Base-by-base conservation (phyloP, 139 green algal species). In the Chlorella sp. region DNA sequence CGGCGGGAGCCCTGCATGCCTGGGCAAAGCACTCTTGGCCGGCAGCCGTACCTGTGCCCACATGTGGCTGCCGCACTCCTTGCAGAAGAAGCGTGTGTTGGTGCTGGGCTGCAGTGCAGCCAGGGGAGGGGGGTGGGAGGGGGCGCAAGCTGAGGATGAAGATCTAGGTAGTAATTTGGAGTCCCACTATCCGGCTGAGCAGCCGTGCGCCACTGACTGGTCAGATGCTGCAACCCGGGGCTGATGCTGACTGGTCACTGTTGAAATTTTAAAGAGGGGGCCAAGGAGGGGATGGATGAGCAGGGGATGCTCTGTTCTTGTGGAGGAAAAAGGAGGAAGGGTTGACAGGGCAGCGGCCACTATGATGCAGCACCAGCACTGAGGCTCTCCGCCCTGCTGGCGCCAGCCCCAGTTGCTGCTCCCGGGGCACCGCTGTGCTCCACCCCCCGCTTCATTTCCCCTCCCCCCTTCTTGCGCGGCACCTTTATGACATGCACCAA, bases 51-150 rank as follows among this genome's bases (percentile, higher is more conserved):
- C 86, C 42, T 89, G 89, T 7, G 87, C 71, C 93, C 93, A 95
- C 40, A 95, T 87, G 71, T 91, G 77, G 81, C 86, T 89, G 40
- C 93, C 93, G 86, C 93, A 95, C 21, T 85, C 60, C 14, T 81
- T 88, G 87, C 93, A 95, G 80, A 95, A 95, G 18, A 87, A 48
- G 24, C 93, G 90, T 61, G 92, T 68, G 75, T 94, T 94, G 37
- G 53, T 77, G 87, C 84, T 92, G 73, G 76, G 86, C 91, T 92
- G 90, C 87, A 88, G 14, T 24, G n/a, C 21, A 37, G 18, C 40
- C 15, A 14, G 30, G 71, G 71, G 57, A 71, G 37, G 15, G 76
- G 76, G 76, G 76, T 4, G 34, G 37, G 36, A 32, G 19, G 26
- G 0, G 64, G 64, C 21, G 64, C 75, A 15, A 16, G 75, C 75